A percentile compares a stretch with the other conserved stretches of the same genome.
These are phyloP conservation scores for Drechslera avenae DNA, from an alignment of 2,329 filamentous ascomycete genomes.

Conservation along the genomic window DNA sequence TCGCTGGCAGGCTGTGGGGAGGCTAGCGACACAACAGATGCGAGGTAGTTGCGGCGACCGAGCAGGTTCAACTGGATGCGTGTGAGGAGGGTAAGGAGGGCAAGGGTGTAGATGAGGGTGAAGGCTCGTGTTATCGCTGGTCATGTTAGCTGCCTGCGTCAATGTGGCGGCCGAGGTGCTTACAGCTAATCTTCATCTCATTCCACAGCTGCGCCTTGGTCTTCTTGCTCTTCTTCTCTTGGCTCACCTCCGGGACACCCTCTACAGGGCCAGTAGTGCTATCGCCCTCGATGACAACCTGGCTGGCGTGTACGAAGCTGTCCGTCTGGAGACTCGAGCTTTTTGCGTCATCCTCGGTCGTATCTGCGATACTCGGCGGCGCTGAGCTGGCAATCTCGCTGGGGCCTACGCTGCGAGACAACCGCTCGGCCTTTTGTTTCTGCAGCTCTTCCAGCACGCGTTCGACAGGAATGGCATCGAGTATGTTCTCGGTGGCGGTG, in stretches of 20 bases:
- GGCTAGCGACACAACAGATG: slow-evolving; percentile 89
- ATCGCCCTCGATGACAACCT: slow-evolving; percentile 60
- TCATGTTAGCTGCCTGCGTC: slow-evolving; percentile 20
- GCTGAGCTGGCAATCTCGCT: slow-evolving; percentile 64
- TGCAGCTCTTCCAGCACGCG: slow-evolving; percentile 92
- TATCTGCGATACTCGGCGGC: slow-evolving; percentile 66
- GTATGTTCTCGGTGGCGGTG: slow-evolving; percentile 85
- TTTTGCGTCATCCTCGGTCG: slow-evolving; percentile 74
- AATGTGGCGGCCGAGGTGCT: slow-evolving; percentile 42
- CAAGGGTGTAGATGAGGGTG: slow-evolving; percentile 88
- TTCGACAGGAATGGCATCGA: slow-evolving; percentile 88
- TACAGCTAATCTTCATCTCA: slow-evolving; percentile 94
- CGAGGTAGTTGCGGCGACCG: slow-evolving; percentile 91
- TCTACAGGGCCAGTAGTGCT: slow-evolving; percentile 49
- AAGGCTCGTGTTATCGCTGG: slow-evolving; percentile 87
- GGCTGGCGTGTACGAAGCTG: slow-evolving; percentile 82
- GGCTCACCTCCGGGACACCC: slow-evolving; percentile 49
- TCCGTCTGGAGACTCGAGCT: slow-evolving; percentile 80
- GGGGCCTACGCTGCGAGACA: slow-evolving; percentile 63
- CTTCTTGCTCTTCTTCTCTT: slow-evolving; percentile 65
- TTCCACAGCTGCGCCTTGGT: slow-evolving; percentile 96
- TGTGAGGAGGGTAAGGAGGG: slow-evolving; percentile 87
- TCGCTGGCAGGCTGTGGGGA: slow-evolving; percentile 67
- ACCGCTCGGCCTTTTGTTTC: slow-evolving; percentile 81
- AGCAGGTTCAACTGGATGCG: slow-evolving; percentile 96